Evolutionary conservation across 106 monocot species (phyloP), one percentile per base, ranked within the genome.

Genomic region (Triglochin maritima): DNA sequence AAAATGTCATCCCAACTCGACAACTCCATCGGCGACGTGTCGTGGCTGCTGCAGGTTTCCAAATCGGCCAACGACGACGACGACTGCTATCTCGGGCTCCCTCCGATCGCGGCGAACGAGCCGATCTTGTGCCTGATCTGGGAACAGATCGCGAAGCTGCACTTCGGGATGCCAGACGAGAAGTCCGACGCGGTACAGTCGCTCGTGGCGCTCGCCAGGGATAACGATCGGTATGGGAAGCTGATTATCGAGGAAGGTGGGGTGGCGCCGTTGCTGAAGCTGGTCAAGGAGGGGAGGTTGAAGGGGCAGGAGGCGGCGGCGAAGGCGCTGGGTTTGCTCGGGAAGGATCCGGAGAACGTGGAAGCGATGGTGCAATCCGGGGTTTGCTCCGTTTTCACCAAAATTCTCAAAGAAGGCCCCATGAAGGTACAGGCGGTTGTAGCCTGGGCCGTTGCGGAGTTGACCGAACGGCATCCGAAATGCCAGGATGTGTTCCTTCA

Each of bases 221-320:
- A 88, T 71, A 92, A 85, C 59, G 83, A 92, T 45, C 69, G 92
- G 47, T 85, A 92, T 64, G 84, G 82, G 4, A 88, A 88, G 69
- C 80, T 92, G 47, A 92, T 92, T 46, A 78, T 89, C 44, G 88
- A 92, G 75, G 92, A 92, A 66, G 92, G 85, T n/a, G 92, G 92
- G 16, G 82, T 92, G 6, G 75, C 67, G 49, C 92, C 85, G 0
- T 70, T 92, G 4, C 83, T 92, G 12, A 74, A 74, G 16, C 81
- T 93, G 5, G 62, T 93, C 6, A 88, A 85, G 58, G 92, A 88
- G 52, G 88, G 92, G n/a, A 65, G 45, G 8, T 9, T 79, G 17
- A 85, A 88, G 60, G 85, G 82, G 56, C 74, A 74, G 58, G 74
- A 74, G 67, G 41, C 49, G 43, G 74, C 67, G 3, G 67, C 74